Percentiles rank a stretch among this genome's conserved stretches.
Conservation (phyloP, 108 stramenopile species). For the Cafeteria roenbergensis region DNA sequence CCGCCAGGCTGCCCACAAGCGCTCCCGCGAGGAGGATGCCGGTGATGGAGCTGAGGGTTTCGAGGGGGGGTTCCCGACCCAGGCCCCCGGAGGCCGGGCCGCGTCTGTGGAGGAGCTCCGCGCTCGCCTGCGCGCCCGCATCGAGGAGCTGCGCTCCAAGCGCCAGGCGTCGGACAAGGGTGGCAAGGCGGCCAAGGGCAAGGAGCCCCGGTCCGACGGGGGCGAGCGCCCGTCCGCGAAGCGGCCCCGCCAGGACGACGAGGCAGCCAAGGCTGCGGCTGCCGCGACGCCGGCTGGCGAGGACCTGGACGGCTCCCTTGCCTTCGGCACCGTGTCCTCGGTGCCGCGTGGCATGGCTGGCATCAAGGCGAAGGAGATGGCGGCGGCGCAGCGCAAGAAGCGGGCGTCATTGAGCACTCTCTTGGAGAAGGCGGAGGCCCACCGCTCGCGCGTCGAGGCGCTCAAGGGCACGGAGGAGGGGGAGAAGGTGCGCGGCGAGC, state of each 20-base stretch:
- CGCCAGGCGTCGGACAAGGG: constrained; percentile 15
- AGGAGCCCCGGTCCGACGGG: no score
- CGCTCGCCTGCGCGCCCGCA: background rate
- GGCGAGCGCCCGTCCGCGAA: no score
- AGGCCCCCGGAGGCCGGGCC: background rate
- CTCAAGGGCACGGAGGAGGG: background rate
- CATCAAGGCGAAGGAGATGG: background rate
- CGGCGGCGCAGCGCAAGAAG: background rate
- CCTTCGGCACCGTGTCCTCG: background rate
- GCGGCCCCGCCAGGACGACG: no score
- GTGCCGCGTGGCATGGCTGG: no score
- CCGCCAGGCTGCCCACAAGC: no score
- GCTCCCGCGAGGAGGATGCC: no score
- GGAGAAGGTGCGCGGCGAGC: background rate
- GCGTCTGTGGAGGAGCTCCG: constrained; percentile 2
- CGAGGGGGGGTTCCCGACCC: no score
- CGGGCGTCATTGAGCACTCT: background rate
- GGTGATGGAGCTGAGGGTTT: no score
- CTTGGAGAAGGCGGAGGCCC: background rate
- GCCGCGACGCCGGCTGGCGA: no score
- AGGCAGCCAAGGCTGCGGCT: background rate
- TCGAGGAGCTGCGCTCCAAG: background rate
- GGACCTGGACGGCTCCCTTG: background rate
- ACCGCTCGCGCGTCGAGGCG: background rate
- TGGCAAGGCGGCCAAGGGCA: constrained; percentile 35